Evolutionary conservation across 495 filamentous ascomycete genomes (phyloP), one percentile per base, ranked within the genome.

Genomic region (Neurospora discreta): DNA sequence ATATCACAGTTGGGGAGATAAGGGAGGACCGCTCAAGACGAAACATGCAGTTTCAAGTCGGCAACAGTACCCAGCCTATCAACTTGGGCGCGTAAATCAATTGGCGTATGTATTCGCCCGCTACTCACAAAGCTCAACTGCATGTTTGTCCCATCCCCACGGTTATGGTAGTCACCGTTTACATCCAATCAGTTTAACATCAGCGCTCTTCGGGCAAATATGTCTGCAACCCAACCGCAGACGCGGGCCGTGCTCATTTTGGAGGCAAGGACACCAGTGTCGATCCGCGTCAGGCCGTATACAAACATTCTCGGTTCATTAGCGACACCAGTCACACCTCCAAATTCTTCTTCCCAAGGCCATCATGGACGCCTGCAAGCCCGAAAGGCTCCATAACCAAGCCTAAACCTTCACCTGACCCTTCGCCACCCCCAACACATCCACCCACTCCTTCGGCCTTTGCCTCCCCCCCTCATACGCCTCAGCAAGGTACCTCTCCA

Each of bases 401-500:
- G 41, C 46, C 33, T 41, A 43, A 30, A 39, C 69, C n/a, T 60
- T 23, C n/a, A 39, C 70, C 68, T 23, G 16, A 39, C 46, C 75
- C 74, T 46, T 77, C 60, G 78, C 82, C 40, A 81, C 46, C 44
- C 68, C 71, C 39, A 84, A 44, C 23, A 84, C 80, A 75, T 86
- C 83, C 13, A 73, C 77, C 84, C 84, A 86, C 52, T 79, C 80
- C 72, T 69, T 74, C 2, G 81, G 79, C 74, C 80, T 78, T 70
- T 74, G 71, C 69, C 84, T 77, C 0, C 84, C 84, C 0, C 82
- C 82, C 5, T 76, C 72, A 43, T 80, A 79, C n/a, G 44, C 70
- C 8, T 73, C 77, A 69, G 82, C 79, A 42, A 86, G 68, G 68
- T 81, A 85, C 70, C 74, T 76, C 82, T 97, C 93, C 0, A 84